These are phyloP conservation scores for Geotrichum fermentans DNA, from an alignment of 1,139 yeast species.

Conservation along the genomic window DNA sequence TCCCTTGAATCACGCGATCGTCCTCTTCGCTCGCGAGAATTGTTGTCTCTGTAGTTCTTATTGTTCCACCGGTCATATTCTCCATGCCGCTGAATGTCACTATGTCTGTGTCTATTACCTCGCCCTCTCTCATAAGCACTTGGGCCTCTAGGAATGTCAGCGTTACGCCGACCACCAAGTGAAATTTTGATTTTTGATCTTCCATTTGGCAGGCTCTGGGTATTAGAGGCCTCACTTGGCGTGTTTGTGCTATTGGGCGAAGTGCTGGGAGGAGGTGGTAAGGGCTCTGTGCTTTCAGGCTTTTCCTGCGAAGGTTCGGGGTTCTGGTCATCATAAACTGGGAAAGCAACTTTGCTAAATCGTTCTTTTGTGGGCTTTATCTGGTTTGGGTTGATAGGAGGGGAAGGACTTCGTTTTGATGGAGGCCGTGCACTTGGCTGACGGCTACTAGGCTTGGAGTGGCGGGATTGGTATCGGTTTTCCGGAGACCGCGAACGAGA, in stretches of 20 bases:
- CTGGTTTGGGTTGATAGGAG: background rate
- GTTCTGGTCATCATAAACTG: constrained; percentile 5
- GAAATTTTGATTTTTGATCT: constrained; percentile 14
- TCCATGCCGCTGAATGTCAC: no score
- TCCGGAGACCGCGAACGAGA: no score
- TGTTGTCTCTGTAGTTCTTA: no score
- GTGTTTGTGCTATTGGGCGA: background rate
- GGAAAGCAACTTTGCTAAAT: background rate
- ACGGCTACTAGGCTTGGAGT: no score
- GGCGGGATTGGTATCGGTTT: no score
- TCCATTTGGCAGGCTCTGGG: constrained; percentile 12
- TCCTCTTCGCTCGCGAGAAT: no score
- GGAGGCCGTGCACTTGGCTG: no score
- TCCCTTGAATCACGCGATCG: no score
- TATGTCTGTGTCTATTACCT: background rate
- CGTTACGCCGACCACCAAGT: constrained; percentile 6
- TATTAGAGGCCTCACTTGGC: background rate
- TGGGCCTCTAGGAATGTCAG: constrained; percentile 13
- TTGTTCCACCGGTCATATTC: no score
- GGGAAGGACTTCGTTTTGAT: no score
- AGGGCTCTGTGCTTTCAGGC: background rate
- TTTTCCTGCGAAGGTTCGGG: background rate
- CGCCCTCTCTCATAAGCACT: constrained; percentile 7
- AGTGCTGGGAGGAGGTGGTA: background rate
- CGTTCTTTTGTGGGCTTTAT: background rate